These are phyloP conservation scores for Trichoderma hamatum DNA, from an alignment of 2,329 filamentous ascomycete genomes.

Conservation along the genomic window DNA sequence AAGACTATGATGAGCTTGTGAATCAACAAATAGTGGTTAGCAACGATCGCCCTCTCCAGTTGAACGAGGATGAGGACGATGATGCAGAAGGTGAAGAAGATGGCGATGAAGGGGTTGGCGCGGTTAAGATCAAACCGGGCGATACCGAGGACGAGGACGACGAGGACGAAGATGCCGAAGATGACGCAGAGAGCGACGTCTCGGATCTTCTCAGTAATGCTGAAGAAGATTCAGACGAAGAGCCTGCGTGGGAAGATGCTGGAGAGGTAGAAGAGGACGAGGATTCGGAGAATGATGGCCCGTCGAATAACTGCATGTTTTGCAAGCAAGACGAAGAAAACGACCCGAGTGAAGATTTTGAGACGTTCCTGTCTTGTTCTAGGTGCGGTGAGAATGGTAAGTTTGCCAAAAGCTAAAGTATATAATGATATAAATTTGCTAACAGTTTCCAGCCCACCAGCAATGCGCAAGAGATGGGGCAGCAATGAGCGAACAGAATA, in stretches of 20 bases:
- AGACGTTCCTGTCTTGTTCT: slow-evolving; percentile 74
- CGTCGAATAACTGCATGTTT: slow-evolving; percentile 62
- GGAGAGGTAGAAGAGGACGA: slow-evolving; percentile 62
- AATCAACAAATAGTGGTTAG: slow-evolving; percentile 36
- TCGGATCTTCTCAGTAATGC: slow-evolving; percentile 52
- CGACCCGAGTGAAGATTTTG: slow-evolving; percentile 79
- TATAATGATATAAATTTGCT: slow-evolving; percentile 34
- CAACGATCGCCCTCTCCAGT: slow-evolving; percentile 30
- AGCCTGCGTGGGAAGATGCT: slow-evolving; percentile 56
- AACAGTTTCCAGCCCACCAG: slow-evolving; percentile 72
- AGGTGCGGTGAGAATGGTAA: slow-evolving; percentile 82
- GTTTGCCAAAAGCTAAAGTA: slow-evolving; percentile 37
- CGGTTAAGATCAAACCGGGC: slow-evolving; percentile 59
- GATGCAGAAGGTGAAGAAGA: slow-evolving; percentile 42
- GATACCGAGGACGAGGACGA: slow-evolving; percentile 49
- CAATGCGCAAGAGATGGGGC: slow-evolving; percentile 78
- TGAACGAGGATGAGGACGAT: slow-evolving; percentile 36
- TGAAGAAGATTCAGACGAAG: slow-evolving; percentile 57
- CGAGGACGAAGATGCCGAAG: slow-evolving; percentile 30
- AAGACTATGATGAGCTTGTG: slow-evolving; percentile 44
- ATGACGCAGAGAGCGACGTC: slow-evolving; percentile 53
- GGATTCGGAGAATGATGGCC: slow-evolving; percentile 56
- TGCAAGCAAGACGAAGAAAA: slow-evolving; percentile 83
- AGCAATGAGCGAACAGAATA: slow-evolving; percentile 41
- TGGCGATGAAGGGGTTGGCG: slow-evolving; percentile 58